Evolutionary conservation across 495 filamentous ascomycete species (phyloP).

Genomic region (Penicillium nucicola): DNA sequence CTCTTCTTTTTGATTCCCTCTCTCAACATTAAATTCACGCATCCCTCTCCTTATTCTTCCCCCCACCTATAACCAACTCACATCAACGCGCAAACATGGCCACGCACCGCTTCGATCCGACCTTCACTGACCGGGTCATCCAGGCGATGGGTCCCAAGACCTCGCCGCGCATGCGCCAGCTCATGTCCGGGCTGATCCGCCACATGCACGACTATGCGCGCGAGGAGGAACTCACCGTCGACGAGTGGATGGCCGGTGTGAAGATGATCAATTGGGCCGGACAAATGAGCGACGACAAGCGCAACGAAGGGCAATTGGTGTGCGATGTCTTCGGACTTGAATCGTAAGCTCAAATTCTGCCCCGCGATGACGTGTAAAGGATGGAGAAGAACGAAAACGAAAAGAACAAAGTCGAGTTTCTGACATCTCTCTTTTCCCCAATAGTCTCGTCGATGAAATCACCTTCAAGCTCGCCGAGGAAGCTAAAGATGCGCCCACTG

Average conservation of each 20-base stretch:
- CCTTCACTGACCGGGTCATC: conserved; percentile 68
- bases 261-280: conserved; percentile 69
- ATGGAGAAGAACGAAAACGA: too few relatives aligned
- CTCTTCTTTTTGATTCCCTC: background rate
- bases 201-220: conserved; percentile 49
- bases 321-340: conserved; percentile 73
- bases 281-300: conserved; percentile 63
- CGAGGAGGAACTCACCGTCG: conserved; percentile 47
- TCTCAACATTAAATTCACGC: background rate
- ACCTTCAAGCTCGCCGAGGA: conserved; percentile 60
- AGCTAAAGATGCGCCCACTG: conserved; percentile 53
- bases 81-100: conserved; percentile 25
- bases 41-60: background rate
- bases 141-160: conserved; percentile 67
- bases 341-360: conserved; percentile 38
- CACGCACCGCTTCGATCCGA: conserved; percentile 48
- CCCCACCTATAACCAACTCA: background rate
- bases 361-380: background rate
- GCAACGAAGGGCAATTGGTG: conserved; percentile 71
- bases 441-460: conserved; percentile 69
- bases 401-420: background rate
- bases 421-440: background rate
- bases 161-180: conserved; percentile 47
- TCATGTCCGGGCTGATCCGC: conserved; percentile 41
- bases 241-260: conserved; percentile 47